phyloP scores from a whole-genome alignment of 352 stramenopile species.

The Pythium utonaiense region DNA sequence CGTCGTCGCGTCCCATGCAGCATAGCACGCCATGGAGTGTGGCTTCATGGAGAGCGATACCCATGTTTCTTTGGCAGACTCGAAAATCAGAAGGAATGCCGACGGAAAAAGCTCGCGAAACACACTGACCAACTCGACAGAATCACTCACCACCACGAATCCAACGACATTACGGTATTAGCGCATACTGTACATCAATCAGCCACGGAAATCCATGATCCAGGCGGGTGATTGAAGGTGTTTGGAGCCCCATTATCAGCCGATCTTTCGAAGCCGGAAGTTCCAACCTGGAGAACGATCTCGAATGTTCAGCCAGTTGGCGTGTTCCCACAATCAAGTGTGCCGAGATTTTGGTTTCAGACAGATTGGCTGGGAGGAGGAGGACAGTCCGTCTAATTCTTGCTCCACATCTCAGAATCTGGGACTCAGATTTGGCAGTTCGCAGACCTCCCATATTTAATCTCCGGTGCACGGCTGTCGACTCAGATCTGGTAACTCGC shows the following conservation, averaged over 20 bases:
- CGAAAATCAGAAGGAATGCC: constrained; percentile 20
- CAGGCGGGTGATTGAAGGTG: neutral
- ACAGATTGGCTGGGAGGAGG: neutral
- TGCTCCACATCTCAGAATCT: constrained; percentile 19
- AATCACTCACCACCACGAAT: neutral
- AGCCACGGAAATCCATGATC: neutral
- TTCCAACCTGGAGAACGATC: neutral
- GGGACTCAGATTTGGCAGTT: constrained; percentile 25
- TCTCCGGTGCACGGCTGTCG: neutral
- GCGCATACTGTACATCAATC: neutral
- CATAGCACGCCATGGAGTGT: constrained; percentile 1
- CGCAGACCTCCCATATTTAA: constrained; percentile 4
- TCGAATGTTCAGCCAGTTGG: neutral
- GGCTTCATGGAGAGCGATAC: neutral
- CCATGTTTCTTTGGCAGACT: constrained; percentile 3
- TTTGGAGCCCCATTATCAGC: neutral
- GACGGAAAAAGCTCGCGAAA: constrained; percentile 9
- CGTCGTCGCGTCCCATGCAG: constrained; percentile 12
- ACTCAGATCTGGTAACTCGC: constrained; percentile 3
- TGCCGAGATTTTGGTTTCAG: constrained; percentile 2
- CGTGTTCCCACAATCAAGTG: neutral
- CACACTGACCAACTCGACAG: neutral
- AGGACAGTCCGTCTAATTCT: neutral
- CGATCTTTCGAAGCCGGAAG: neutral
- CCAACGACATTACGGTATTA: neutral